Evolutionary conservation across 306 rosid genomes (phyloP).

Genomic region (Trichosanthes truncata): DNA sequence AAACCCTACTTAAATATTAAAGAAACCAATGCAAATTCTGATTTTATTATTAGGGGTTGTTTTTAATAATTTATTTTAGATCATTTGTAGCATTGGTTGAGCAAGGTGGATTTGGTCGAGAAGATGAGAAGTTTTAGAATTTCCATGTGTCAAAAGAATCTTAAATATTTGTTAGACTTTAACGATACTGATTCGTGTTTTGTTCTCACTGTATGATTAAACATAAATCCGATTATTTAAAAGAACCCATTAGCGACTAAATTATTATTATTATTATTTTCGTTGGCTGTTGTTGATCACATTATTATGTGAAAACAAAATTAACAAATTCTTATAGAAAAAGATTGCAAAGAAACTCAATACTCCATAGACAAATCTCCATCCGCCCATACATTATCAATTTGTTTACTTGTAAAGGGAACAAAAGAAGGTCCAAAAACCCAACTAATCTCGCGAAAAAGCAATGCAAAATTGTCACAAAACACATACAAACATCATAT

Average conservation of each 20-base stretch:
- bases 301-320: background rate
- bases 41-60: background rate
- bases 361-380: background rate
- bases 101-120: background rate
- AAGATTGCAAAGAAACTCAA: background rate
- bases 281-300: background rate
- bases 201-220: background rate
- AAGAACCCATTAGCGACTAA: background rate
- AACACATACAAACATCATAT: background rate
- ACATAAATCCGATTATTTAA: background rate
- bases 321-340: background rate
- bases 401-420: background rate
- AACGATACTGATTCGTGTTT: background rate
- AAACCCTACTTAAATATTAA: background rate
- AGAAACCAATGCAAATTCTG: conserved; percentile 1
- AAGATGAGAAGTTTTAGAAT: background rate
- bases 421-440: background rate
- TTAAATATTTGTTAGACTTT: background rate
- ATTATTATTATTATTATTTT: background rate
- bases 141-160: background rate
- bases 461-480: background rate
- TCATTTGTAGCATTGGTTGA: background rate
- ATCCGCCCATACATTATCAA: background rate
- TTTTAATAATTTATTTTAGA: background rate
- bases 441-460: background rate